Base-by-base conservation (phyloP, 1,284 basidiomycete species). In the Irpex sp. region DNA sequence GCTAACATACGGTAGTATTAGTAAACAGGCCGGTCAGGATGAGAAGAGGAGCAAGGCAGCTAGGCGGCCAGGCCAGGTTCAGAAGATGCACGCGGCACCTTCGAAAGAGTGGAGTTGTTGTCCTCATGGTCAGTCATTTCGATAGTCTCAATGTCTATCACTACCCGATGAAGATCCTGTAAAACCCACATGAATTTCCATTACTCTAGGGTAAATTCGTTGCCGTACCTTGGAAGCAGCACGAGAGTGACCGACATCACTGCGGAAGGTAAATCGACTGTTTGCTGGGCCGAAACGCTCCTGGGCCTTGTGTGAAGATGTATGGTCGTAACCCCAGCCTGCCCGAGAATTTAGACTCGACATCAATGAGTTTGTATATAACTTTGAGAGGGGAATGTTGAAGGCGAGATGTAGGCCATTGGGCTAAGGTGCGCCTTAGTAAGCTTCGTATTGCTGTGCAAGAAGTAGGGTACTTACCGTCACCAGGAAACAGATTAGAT, bases 321-420 rank as follows among this genome's bases (percentile, higher is more conserved):
- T 19, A 26, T 26, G 49, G 49, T 26, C 49, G 61, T 71, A 73
- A 54, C 64, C 69, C 72, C 70, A 71, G 48, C 72, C 70, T 3
- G 68, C 68, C 54, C 72, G 73, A 3, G 73, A 72, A 66, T 75
- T 75, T 21, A 75, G 60, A 58, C 72, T 75, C 5, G 73, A 74
- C 69, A 74, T 70, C 26, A 74, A 62, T 1, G 73, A 73, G 62
- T 74, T 74, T 2, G 73, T 74, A 64, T 74, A 74, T 17, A 75
- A 63, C 62, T 74, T 74, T 7, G 71, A 69, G 0, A 75, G 67
- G 1, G 72, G 70, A 21, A 75, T 65, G 61, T 74, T 72, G 67
- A 74, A 73, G 34, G 70, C 66, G 34, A n/a, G 34, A 37, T 40
- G 19, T 13, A 15, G 3, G 11, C 5, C 11, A 26, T 26, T 13